These are phyloP conservation scores for Orbilia quercus DNA, from an alignment of 2,329 filamentous ascomycete genomes.

Conservation along the genomic window DNA sequence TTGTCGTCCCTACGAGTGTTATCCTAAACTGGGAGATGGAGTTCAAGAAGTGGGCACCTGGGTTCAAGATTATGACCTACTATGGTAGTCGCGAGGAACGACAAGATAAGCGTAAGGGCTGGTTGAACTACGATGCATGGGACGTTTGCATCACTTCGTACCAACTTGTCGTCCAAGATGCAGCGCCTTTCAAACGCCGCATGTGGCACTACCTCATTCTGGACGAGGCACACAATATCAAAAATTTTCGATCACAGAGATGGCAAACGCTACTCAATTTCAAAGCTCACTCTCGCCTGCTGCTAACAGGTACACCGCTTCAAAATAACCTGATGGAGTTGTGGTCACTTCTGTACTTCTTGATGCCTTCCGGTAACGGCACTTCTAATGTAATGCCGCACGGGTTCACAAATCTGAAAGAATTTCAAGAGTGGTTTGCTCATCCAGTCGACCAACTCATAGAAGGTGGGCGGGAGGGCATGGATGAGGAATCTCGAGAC, in stretches of 20 bases:
- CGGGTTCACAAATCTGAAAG: slow-evolving; percentile 91
- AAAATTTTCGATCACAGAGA: slow-evolving; percentile 96
- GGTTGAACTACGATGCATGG: slow-evolving; percentile 93
- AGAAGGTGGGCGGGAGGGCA: slow-evolving; percentile 90
- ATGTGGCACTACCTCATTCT: slow-evolving; percentile 98
- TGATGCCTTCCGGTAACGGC: slow-evolving; percentile 82
- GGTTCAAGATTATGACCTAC: slow-evolving; percentile 97
- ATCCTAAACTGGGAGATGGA: slow-evolving; percentile 99
- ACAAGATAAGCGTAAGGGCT: slow-evolving; percentile 87
- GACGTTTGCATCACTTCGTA: slow-evolving; percentile 99
- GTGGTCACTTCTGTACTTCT: slow-evolving; percentile 95
- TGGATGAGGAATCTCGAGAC: slow-evolving; percentile 91
- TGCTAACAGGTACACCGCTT: slow-evolving; percentile 92
- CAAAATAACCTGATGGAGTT: slow-evolving; percentile 97
- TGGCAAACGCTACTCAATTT: slow-evolving; percentile 97
- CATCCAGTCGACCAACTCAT: slow-evolving; percentile 95
- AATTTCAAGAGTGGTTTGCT: slow-evolving; percentile 96
- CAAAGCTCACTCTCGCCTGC: slow-evolving; percentile 84
- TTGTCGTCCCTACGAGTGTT: slow-evolving; percentile 96
- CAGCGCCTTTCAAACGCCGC: slow-evolving; percentile 89
- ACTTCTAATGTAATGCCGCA: slow-evolving; percentile 59
- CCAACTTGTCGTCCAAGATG: slow-evolving; percentile 92
- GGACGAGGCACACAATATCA: slow-evolving; percentile 99
- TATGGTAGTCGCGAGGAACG: slow-evolving; percentile 95
- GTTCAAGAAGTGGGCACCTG: slow-evolving; percentile 98